phyloP scores from a whole-genome alignment of 495 filamentous ascomycete genomes.

The Podospora pseudoanserina region DNA sequence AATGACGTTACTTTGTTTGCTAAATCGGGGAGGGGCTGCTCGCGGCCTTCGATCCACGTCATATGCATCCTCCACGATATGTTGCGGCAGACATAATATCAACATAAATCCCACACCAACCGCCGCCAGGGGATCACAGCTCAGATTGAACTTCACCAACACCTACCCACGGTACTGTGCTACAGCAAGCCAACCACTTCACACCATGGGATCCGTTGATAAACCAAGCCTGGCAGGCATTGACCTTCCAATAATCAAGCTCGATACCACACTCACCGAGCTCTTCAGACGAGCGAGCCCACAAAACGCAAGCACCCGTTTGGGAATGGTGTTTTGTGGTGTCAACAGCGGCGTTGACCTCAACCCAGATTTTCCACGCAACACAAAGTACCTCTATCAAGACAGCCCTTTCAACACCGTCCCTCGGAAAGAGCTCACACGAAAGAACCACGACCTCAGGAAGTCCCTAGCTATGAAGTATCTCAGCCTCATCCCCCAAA shows the following conservation, averaged over 20 bases:
- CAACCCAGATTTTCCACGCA: slow-evolving; percentile 27
- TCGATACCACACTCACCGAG: slow-evolving; percentile 34
- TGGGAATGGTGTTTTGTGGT: slow-evolving; percentile 29
- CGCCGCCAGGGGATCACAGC: not conserved
- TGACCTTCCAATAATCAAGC: slow-evolving; percentile 29
- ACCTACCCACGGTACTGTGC: not conserved
- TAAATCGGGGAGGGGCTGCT: not conserved
- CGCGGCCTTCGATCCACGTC: not conserved
- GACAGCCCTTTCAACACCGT: slow-evolving; percentile 39
- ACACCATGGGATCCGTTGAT: slow-evolving; percentile 19
- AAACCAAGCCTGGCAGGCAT: not conserved
- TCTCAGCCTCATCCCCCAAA: slow-evolving; percentile 32
- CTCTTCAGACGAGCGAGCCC: slow-evolving; percentile 26
- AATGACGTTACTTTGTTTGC: not conserved
- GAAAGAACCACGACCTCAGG: slow-evolving; percentile 38
- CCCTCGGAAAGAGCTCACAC: slow-evolving; percentile 45
- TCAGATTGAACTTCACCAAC: not conserved
- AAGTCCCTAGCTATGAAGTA: slow-evolving; percentile 27
- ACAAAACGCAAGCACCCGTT: slow-evolving; percentile 11
- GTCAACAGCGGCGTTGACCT: slow-evolving; percentile 25
- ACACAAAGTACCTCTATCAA: slow-evolving; percentile 36
- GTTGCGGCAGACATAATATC: not conserved
- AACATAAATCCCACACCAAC: not conserved
- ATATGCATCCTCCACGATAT: not conserved
- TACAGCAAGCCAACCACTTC: not conserved